phyloP scores from a whole-genome alignment of 2,329 filamentous ascomycete genomes.

The Aplosporella prunicola region DNA sequence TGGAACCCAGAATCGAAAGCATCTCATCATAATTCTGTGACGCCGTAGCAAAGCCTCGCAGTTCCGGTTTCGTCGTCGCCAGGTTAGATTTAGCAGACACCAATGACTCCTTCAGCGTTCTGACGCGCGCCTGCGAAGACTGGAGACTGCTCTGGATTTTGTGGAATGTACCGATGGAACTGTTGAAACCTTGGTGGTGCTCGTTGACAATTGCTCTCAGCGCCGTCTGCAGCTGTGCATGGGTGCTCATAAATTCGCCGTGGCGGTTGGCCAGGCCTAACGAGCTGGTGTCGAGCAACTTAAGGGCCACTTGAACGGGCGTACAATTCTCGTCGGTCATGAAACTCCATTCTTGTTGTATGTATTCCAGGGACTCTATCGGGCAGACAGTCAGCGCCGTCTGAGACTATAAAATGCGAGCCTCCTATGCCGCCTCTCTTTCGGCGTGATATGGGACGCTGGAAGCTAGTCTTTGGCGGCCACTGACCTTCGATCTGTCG shows the following conservation, averaged over 20 bases:
- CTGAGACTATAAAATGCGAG: too few relatives aligned
- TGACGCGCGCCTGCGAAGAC: slow-evolving; percentile 74
- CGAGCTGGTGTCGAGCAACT: slow-evolving; percentile 88
- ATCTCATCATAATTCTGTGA: slow-evolving; percentile 88
- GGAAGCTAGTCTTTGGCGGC: neutral
- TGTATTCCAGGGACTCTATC: slow-evolving; percentile 62
- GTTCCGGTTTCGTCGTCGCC: slow-evolving; percentile 75
- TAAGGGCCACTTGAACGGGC: slow-evolving; percentile 87
- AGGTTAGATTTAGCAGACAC: slow-evolving; percentile 71
- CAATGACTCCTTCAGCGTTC: slow-evolving; percentile 73
- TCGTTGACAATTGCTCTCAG: slow-evolving; percentile 95
- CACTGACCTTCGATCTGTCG: slow-evolving; percentile 29
- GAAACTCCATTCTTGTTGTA: slow-evolving; percentile 81
- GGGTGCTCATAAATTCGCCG: slow-evolving; percentile 70
- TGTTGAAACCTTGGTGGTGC: slow-evolving; percentile 98
- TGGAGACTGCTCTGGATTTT: slow-evolving; percentile 95
- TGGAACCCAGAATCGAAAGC: slow-evolving; percentile 62
- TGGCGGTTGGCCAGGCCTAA: slow-evolving; percentile 86
- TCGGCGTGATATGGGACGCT: neutral
- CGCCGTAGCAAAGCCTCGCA: slow-evolving; percentile 78
- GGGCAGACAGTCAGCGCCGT: slow-evolving; percentile 10
- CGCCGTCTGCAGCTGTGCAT: slow-evolving; percentile 82
- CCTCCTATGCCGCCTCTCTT: neutral
- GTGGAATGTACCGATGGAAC: slow-evolving; percentile 96
- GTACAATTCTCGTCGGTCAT: slow-evolving; percentile 85